These are phyloP conservation scores for Pulicaria dysenterica DNA, from an alignment of 129 eudicot genomes.

Conservation along the genomic window DNA sequence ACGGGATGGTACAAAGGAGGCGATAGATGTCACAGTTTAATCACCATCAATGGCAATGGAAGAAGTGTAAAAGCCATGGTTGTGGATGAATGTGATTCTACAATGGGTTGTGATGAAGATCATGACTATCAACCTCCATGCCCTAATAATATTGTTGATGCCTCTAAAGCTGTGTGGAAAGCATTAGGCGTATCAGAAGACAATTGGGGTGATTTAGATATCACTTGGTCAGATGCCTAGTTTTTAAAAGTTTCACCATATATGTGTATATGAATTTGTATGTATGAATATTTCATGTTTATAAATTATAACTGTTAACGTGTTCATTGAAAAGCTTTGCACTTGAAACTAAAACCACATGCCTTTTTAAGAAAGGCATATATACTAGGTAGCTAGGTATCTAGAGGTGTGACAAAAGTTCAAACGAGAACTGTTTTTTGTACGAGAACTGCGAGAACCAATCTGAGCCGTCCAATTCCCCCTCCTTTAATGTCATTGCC, in stretches of 20 bases:
- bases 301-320: neutral
- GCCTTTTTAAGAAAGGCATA: no score
- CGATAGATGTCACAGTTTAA: conserved; percentile 21
- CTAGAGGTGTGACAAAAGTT: no score
- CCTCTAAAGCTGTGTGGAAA: conserved; percentile 44
- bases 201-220: conserved; percentile 41
- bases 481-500: no score
- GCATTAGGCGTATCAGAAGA: conserved; percentile 38
- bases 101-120: conserved; percentile 37
- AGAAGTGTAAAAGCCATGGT: conserved; percentile 34
- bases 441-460: no score
- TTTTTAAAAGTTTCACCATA: neutral
- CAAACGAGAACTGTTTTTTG: no score
- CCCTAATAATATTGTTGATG: conserved; percentile 43
- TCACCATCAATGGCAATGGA: conserved; percentile 30
- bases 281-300: neutral
- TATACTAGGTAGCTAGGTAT: no score
- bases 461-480: no score
- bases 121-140: conserved; percentile 52
- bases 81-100: conserved; percentile 36
- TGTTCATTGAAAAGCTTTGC: no score
- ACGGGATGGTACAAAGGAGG: conserved; percentile 30
- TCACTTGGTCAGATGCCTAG: conserved; percentile 35
- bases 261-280: neutral
- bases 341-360: no score